Evolutionary conservation across 495 filamentous ascomycete genomes (phyloP).

Genomic region (Talaromyces thailandensis): DNA sequence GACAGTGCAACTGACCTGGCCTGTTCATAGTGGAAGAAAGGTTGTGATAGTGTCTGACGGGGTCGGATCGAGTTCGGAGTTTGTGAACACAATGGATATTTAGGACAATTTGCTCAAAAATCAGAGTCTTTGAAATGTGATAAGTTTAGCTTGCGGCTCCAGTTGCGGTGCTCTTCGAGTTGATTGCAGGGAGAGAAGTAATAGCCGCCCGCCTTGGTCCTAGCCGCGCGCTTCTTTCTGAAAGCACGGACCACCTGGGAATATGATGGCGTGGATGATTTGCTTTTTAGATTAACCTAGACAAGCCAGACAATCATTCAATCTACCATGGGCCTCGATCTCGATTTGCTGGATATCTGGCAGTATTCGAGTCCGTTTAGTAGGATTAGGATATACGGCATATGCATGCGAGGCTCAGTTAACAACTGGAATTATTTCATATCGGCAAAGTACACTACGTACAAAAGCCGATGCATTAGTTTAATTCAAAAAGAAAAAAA

Average conservation of each 20-base stretch:
- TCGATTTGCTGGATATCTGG: not conserved
- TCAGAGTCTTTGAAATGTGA: not conserved
- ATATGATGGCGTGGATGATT: not conserved
- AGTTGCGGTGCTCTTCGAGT: not conserved
- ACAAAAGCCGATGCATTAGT: not conserved
- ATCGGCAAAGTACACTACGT: not conserved
- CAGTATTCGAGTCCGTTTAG: not conserved
- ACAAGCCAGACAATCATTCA: not conserved
- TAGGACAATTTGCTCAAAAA: not conserved
- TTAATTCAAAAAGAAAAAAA: not conserved
- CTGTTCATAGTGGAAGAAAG: constrained; percentile 8
- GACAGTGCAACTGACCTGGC: constrained; percentile 7
- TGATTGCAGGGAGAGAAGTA: not conserved
- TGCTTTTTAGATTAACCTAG: not conserved
- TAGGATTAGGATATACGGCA: not conserved
- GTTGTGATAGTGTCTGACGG: not conserved
- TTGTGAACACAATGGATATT: not conserved
- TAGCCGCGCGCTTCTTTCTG: not conserved
- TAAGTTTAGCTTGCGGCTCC: not conserved
- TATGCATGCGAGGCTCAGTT: not conserved
- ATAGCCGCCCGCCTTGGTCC: not conserved
- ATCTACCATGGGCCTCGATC: not conserved
- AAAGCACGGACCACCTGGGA: not conserved
- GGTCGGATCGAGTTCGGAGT: not conserved
- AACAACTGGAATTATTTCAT: not conserved